These are phyloP conservation scores for Lipomyces kockii DNA, from an alignment of 805 yeast species.

Conservation along the genomic window DNA sequence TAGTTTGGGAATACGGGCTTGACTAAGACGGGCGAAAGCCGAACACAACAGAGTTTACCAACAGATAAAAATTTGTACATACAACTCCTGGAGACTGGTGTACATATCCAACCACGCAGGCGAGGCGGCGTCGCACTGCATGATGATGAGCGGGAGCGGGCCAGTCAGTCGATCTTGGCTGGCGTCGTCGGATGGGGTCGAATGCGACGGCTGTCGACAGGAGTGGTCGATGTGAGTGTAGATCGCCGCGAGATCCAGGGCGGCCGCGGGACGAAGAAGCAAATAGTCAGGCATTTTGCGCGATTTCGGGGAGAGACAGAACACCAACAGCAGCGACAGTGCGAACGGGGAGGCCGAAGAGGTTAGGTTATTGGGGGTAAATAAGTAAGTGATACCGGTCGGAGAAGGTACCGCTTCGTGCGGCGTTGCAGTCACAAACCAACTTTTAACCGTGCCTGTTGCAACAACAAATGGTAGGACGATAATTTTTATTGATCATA, in stretches of 20 bases:
- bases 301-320: background rate
- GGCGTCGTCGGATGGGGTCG: background rate
- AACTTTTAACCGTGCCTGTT: no score
- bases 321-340: no score
- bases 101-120: background rate
- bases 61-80: background rate
- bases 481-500: no score
- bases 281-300: constrained; percentile 1
- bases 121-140: background rate
- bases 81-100: constrained; percentile 2
- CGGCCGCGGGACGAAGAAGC: constrained; percentile 4
- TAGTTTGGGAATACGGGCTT: background rate
- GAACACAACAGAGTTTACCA: background rate
- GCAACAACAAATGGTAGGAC: no score
- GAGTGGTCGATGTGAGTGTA: constrained; percentile 6
- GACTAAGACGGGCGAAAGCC: background rate
- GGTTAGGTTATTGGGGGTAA: background rate
- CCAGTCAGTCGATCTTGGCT: background rate
- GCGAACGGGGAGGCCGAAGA: background rate
- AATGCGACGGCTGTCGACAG: background rate
- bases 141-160: constrained; percentile 2
- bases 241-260: constrained; percentile 6
- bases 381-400: no score
- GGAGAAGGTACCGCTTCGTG: background rate
- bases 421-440: background rate